Evolutionary conservation across 345 rosid species (phyloP), one percentile per base, ranked within the genome.

Genomic region (Pistacia integerrima): DNA sequence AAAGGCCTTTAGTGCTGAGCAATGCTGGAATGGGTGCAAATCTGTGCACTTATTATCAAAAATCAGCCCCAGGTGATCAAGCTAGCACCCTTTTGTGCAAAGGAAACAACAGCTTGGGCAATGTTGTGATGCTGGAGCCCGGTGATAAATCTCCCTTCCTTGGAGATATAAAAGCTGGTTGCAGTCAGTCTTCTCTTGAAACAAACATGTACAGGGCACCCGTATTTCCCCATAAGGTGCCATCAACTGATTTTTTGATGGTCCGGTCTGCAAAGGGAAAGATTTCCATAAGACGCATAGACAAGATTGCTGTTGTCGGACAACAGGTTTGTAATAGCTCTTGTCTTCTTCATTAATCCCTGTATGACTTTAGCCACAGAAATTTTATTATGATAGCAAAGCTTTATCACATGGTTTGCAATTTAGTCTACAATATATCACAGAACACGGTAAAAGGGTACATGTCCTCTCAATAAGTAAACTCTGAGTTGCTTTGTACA

Each of bases 131-230:
- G 70, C 87, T 93, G 70, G 99, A 96, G 81, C 90, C 97, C 71
- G 86, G 88, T 78, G 98, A 93, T 80, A 96, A 92, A 78, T 92
- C 98, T 41, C 99, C 98, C 74, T 96, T 96, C 84, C 97, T 96
- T 72, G 99, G 98, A 78, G 98, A 93, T 73, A 90, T 96, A 72
- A 91, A 83, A 72, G 84, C 90, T 74, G 95, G 99, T 63, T 83
- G 88, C 85, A 84, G 88, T 55, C 98, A 92, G 87, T 92, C 97
- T 52, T 90, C 97, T 76, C 82, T 96, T 78, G 97, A 86, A 83
- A 93, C 99, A 80, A 96, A 92, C 85, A 93, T 96, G 99, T 93
- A 88, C 76, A 90, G 90, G 83, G 97, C 98, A 73, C 98, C 99
- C 8, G 74, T 91, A 74, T 96, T 96, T 83, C 84, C 86, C 8